Conservation (phyloP, 768 basidiomycete genomes). For the Sistotremastrum suecicum region DNA sequence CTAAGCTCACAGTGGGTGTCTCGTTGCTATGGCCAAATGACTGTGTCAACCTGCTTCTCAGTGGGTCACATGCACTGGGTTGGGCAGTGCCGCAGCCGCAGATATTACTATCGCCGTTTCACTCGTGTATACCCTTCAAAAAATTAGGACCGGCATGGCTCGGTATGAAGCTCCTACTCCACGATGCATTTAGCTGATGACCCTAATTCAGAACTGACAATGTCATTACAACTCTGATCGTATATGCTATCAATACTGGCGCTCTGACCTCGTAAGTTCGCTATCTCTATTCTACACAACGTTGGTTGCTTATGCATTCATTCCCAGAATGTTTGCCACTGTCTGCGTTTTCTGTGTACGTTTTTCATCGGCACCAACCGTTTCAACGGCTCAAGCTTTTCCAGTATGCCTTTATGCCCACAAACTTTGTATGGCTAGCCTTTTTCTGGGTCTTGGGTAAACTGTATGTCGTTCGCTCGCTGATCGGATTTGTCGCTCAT, state of each 20-base stretch:
- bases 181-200: not conserved
- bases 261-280: constrained; percentile 11
- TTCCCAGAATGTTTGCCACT: constrained; percentile 9
- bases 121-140: constrained; percentile 34
- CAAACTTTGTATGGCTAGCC: constrained; percentile 32
- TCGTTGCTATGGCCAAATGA: constrained; percentile 19
- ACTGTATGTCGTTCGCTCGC: not conserved
- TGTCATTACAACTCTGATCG: constrained; percentile 12
- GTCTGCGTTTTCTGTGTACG: constrained; percentile 2
- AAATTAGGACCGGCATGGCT: constrained; percentile 31
- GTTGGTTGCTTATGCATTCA: not conserved
- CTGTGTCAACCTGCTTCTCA: constrained; percentile 8
- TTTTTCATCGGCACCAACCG: constrained; percentile 25
- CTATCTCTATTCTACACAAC: not conserved
- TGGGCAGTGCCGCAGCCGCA: constrained; percentile 31
- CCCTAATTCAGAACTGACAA: constrained; percentile 13
- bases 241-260: constrained; percentile 15
- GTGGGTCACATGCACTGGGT: constrained; percentile 37
- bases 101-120: constrained; percentile 35
- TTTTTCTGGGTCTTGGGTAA: constrained; percentile 40
- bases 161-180: constrained; percentile 10
- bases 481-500: too few relatives aligned
- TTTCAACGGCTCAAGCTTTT: constrained; percentile 19
- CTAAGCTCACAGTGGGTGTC: constrained; percentile 17
- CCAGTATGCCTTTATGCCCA: constrained; percentile 32